Conservation (phyloP, 495 filamentous ascomycete genomes). For the Amorphotheca resinae region DNA sequence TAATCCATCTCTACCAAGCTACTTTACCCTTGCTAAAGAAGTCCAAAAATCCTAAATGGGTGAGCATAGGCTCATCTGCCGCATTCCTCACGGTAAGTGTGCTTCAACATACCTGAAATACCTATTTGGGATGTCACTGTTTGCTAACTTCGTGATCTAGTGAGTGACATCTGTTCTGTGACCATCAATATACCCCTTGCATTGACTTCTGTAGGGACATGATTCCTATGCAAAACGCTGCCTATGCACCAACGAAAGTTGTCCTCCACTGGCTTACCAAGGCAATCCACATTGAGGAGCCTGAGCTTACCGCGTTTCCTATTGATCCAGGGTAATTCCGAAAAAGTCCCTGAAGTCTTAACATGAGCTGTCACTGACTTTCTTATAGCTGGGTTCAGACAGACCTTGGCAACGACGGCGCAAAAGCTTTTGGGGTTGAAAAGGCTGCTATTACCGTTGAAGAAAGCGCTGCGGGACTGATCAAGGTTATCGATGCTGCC, state of each 20-base stretch:
- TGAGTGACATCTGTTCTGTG: neutral
- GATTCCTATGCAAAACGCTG: conserved; percentile 21
- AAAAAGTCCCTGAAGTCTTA: neutral
- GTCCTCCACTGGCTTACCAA: conserved; percentile 28
- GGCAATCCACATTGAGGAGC: conserved; percentile 28
- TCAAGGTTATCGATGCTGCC: conserved; percentile 26
- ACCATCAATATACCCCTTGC: conserved; percentile 9
- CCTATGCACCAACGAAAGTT: conserved; percentile 30
- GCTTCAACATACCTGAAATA: conserved; percentile 1
- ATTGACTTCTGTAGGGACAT: neutral
- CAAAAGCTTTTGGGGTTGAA: conserved; percentile 24
- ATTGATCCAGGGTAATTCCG: conserved; percentile 20
- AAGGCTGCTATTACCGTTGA: conserved; percentile 25
- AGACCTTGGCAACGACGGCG: conserved; percentile 32
- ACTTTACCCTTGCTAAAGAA: conserved; percentile 19
- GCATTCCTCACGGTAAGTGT: conserved; percentile 20
- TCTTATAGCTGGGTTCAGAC: conserved; percentile 31
- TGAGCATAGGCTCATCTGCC: conserved; percentile 24
- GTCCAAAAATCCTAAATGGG: conserved; percentile 25
- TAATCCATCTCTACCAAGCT: conserved; percentile 21
- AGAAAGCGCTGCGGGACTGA: conserved; percentile 25
- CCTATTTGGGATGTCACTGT: neutral
- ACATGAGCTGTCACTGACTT: neutral
- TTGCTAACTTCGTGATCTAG: neutral
- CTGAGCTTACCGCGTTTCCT: conserved; percentile 26